These are phyloP conservation scores for Clarkia xantiana DNA, from an alignment of 345 rosid genomes.

Conservation along the genomic window DNA sequence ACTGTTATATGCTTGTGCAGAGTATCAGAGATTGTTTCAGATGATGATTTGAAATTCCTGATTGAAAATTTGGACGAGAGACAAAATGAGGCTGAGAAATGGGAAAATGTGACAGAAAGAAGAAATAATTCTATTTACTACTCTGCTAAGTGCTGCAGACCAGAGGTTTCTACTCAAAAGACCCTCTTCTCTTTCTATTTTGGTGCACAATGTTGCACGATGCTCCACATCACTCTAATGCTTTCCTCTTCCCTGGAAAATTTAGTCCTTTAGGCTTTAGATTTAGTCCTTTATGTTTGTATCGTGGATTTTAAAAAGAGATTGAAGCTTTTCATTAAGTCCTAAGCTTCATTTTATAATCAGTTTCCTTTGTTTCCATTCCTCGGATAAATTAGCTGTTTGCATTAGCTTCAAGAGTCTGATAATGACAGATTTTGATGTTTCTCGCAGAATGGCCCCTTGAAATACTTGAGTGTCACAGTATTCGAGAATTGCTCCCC, in stretches of 20 bases:
- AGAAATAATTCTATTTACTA: conserved; percentile 40
- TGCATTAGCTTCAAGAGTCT: conserved; percentile 1
- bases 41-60: conserved; percentile 52
- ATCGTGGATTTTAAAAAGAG: no score
- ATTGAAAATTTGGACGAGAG: conserved; percentile 40
- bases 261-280: no score
- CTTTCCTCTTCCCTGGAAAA: no score
- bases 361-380: not conserved
- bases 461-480: conserved; percentile 60
- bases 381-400: not conserved
- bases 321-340: not conserved
- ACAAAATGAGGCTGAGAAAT: conserved; percentile 20
- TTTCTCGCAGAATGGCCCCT: conserved; percentile 56
- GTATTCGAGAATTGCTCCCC: conserved; percentile 64
- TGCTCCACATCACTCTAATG: no score
- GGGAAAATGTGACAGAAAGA: conserved; percentile 52
- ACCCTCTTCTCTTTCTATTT: not conserved
- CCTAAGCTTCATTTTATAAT: not conserved
- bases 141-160: conserved; percentile 55
- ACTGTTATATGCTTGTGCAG: conserved; percentile 16
- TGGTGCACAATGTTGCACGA: no score
- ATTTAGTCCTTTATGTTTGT: no score
- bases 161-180: conserved; percentile 26
- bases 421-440: conserved; percentile 5
- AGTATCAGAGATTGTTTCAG: conserved; percentile 30